Base-by-base conservation (phyloP, 2,329 filamentous ascomycete species). In the Fusarium graminum region DNA sequence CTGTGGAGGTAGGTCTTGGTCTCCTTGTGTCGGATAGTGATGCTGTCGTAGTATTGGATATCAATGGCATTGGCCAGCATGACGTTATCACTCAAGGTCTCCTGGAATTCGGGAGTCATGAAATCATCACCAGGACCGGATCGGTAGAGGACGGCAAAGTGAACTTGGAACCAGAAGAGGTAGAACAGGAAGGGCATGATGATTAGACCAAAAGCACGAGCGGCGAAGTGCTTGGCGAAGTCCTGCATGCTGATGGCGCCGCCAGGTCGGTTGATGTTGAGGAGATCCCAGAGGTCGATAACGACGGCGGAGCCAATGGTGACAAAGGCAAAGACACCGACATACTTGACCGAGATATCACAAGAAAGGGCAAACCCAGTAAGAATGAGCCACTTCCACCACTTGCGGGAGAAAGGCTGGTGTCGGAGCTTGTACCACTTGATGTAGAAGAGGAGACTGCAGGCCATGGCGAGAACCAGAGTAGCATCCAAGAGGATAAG, bases 91-190 rank as follows among this genome's bases (percentile, higher is more conserved):
- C 91, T 93, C 67, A 99, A 83, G 3, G 95, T 98, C 81, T 97
- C 94, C 81, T 99, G 95, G 83, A 99, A 99, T 75, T 95, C 93
- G 2, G 95, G 95, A 6, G 91, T 93, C 95, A 99, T 99, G 81
- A 99, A 99, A 75, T 98, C 94, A 76, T 99, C 95, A 52, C 95
- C 95, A 42, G 95, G 94, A 34, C 95, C 95, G 51, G 95, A 98
- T 61, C 90, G 87, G 69, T 82, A 90, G 65, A 99, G 85, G 72
- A 99, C 92, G 42, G 92, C 86, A 78, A 99, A 99, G 81, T 99
- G 95, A 29, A 99, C 94, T 85, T 99, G 95, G 89, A 99, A 99
- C 95, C 95, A 99, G 85, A 99, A 98, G 44, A 99, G 87, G 80
- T 99, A 99, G 80, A 99, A 96, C 74, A 98, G 84, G 84, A 99